These are phyloP conservation scores for Entomophthora muscae DNA, from an alignment of 371 early-diverging fungal genomes.

Conservation along the genomic window DNA sequence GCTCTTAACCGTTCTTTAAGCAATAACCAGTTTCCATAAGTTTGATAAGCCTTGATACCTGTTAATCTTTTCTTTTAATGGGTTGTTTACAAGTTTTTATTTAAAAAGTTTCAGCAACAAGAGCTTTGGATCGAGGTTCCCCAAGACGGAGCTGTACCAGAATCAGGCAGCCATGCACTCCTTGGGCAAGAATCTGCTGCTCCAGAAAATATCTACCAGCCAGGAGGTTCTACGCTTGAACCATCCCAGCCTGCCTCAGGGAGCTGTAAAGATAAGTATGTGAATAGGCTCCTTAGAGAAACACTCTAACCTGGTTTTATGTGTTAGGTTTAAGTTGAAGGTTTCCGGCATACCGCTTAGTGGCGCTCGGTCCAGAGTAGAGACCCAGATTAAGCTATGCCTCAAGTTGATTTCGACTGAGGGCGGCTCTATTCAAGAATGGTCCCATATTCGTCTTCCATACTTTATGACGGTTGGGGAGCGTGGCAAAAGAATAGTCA, in stretches of 20 bases:
- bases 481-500: slow-evolving; percentile 21
- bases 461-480: slow-evolving; percentile 68
- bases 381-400: slow-evolving; percentile 84
- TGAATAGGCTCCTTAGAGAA: not conserved
- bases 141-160: too few species aligned
- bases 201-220: not conserved
- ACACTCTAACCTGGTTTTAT: not conserved
- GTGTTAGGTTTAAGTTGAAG: not conserved
- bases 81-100: too few species aligned
- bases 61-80: too few species aligned
- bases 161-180: too few species aligned
- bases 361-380: slow-evolving; percentile 80
- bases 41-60: too few species aligned
- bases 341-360: slow-evolving; percentile 42
- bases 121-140: too few species aligned
- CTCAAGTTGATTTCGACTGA: slow-evolving; percentile 61
- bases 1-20: too few species aligned
- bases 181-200: too few species aligned
- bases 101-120: too few species aligned
- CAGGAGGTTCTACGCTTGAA: not conserved
- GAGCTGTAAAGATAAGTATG: not conserved
- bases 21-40: too few species aligned
- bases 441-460: slow-evolving; percentile 72
- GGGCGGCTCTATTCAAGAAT: slow-evolving; percentile 57
- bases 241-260: not conserved